A percentile compares a stretch with the other conserved stretches of the same genome.
Evolutionary conservation across 805 yeast species (phyloP).

Genomic region (Barnettozyma botsteinii): DNA sequence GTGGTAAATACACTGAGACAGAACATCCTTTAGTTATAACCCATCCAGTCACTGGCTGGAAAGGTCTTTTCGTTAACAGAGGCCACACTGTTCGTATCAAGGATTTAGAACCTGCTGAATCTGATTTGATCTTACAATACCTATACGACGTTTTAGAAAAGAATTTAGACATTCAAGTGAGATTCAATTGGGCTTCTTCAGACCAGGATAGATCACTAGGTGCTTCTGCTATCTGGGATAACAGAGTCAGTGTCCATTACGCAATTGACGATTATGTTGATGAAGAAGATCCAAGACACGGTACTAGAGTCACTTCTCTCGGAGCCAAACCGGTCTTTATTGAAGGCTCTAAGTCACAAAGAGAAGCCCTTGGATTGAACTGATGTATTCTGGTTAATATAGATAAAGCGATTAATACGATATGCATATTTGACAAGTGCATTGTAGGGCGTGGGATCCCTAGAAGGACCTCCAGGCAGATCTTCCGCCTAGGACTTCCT

Average conservation of each 20-base stretch:
- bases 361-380: slow-evolving; percentile 24
- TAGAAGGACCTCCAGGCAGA: no score
- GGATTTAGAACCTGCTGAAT: slow-evolving; percentile 9
- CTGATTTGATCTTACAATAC: slow-evolving; percentile 34
- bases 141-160: slow-evolving; percentile 40
- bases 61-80: slow-evolving; percentile 47
- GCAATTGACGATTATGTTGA: slow-evolving; percentile 43
- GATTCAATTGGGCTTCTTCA: slow-evolving; percentile 45
- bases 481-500: no score
- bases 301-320: slow-evolving; percentile 47
- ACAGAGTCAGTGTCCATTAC: slow-evolving; percentile 47
- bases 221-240: slow-evolving; percentile 57
- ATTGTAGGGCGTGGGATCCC: no score
- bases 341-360: slow-evolving; percentile 37
- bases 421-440: no score
- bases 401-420: no score
- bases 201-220: slow-evolving; percentile 22
- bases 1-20: slow-evolving; percentile 42
- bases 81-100: slow-evolving; percentile 39
- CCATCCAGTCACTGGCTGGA: slow-evolving; percentile 63
- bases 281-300: slow-evolving; percentile 57
- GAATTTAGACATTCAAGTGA: slow-evolving; percentile 49
- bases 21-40: slow-evolving; percentile 54
- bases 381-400: not conserved
- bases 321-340: slow-evolving; percentile 52